Evolutionary conservation across 306 rosid genomes (phyloP).

Genomic region (Urtica urens): DNA sequence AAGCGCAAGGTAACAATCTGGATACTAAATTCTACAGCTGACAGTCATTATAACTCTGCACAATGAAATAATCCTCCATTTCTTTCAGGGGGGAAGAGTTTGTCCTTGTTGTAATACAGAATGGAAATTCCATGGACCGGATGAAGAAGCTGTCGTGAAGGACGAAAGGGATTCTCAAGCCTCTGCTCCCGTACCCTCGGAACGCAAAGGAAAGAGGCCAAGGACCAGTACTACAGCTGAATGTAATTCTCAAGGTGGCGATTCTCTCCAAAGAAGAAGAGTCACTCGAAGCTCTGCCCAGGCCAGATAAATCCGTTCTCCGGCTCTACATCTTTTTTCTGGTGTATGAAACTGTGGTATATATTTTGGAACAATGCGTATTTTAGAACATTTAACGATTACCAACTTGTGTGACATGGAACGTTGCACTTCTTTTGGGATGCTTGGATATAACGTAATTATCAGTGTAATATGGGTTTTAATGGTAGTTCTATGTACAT

Average conservation of each 20-base stretch:
- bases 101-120: conserved; percentile 61
- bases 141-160: conserved; percentile 29
- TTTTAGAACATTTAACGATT: not conserved
- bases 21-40: not conserved
- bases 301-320: not conserved
- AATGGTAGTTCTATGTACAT: too few relatives aligned
- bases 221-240: conserved; percentile 25
- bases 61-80: conserved; percentile 4
- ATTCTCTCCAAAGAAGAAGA: conserved; percentile 23
- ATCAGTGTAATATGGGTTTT: too few relatives aligned
- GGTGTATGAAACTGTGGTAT: not conserved
- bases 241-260: conserved; percentile 21
- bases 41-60: not conserved
- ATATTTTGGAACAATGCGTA: not conserved
- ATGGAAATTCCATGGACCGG: conserved; percentile 39
- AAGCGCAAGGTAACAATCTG: conserved; percentile 40
- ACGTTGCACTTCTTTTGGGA: too few relatives aligned
- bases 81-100: conserved; percentile 39
- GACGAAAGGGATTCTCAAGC: conserved; percentile 21
- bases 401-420: not conserved
- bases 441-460: too few relatives aligned
- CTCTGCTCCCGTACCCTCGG: conserved; percentile 19
- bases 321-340: not conserved
- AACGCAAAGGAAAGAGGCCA: conserved; percentile 30
- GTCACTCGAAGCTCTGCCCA: conserved; percentile 22